These are phyloP conservation scores for Endogone sp. DNA, from an alignment of 192 early-diverging fungal species.

Conservation along the genomic window DNA sequence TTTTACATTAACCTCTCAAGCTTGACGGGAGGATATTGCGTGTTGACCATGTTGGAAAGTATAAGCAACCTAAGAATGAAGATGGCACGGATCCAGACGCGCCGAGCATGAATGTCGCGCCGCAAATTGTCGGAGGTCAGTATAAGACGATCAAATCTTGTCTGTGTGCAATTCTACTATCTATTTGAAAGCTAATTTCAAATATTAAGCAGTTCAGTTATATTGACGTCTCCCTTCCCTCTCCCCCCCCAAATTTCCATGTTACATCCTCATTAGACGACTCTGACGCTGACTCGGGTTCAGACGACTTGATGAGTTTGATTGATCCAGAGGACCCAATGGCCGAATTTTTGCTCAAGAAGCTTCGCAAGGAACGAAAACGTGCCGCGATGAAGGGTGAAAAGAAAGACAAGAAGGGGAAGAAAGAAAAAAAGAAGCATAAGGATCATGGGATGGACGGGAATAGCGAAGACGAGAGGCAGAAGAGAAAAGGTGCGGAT, in stretches of 20 bases:
- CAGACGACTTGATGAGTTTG: background rate
- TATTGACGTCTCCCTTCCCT: too few relatives aligned
- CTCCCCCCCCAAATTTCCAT: too few relatives aligned
- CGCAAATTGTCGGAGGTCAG: constrained; percentile 28
- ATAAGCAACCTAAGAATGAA: constrained; percentile 58
- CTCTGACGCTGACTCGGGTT: background rate
- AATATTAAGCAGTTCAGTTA: too few relatives aligned
- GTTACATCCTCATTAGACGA: background rate
- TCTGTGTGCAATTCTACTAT: background rate
- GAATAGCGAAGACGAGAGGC: too few relatives aligned
- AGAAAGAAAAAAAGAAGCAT: too few relatives aligned
- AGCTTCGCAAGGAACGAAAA: constrained; percentile 28
- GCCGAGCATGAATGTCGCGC: constrained; percentile 47
- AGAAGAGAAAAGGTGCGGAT: too few relatives aligned
- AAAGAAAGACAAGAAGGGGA: constrained; percentile 13
- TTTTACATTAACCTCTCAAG: background rate
- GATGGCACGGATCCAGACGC: constrained; percentile 48
- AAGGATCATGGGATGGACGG: too few relatives aligned
- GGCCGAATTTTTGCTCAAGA: constrained; percentile 56
- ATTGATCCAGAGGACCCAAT: constrained; percentile 52
- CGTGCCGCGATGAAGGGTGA: constrained; percentile 6
- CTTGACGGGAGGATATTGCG: constrained; percentile 50
- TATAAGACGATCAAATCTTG: background rate
- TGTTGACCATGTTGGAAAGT: constrained; percentile 71
- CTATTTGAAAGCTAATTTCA: constrained; percentile 4